These are phyloP conservation scores for Boletus coccyginus DNA, from an alignment of 768 basidiomycete species.

Conservation along the genomic window DNA sequence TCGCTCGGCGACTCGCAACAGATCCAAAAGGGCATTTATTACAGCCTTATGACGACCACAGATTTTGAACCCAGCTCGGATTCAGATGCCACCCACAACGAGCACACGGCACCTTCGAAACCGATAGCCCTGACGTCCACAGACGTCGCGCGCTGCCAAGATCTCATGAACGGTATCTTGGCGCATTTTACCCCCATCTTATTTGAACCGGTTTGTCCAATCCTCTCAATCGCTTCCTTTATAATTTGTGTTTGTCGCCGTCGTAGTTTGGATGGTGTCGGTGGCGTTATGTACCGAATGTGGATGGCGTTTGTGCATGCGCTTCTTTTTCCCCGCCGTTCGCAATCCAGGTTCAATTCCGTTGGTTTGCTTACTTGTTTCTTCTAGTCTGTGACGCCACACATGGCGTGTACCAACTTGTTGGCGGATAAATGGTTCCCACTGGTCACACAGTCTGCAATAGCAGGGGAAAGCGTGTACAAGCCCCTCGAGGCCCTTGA, in stretches of 20 bases:
- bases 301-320: neutral
- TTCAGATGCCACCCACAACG: slow-evolving; percentile 3
- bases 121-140: slow-evolving; percentile 28
- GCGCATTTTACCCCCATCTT: slow-evolving; percentile 68
- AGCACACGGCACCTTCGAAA: neutral
- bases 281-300: neutral
- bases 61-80: slow-evolving; percentile 48
- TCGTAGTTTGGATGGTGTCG: neutral
- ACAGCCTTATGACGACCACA: slow-evolving; percentile 57
- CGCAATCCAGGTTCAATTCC: neutral
- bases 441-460: slow-evolving; percentile 64
- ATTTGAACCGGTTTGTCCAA: slow-evolving; percentile 53
- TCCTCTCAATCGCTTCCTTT: neutral
- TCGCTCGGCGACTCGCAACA: slow-evolving; percentile 19
- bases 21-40: slow-evolving; percentile 63
- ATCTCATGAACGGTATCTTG: slow-evolving; percentile 55
- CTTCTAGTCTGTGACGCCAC: slow-evolving; percentile 49
- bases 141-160: slow-evolving; percentile 40
- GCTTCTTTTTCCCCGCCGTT: neutral
- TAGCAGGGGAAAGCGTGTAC: slow-evolving; percentile 60
- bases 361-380: neutral
- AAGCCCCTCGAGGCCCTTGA: slow-evolving; percentile 72
- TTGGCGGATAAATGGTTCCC: slow-evolving; percentile 73
- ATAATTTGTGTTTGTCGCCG: neutral
- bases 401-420: slow-evolving; percentile 72